A percentile compares a stretch with the other conserved stretches of the same genome.
Evolutionary conservation across 2,329 filamentous ascomycete genomes (phyloP).

Genomic region (Elsinoe arachidis): DNA sequence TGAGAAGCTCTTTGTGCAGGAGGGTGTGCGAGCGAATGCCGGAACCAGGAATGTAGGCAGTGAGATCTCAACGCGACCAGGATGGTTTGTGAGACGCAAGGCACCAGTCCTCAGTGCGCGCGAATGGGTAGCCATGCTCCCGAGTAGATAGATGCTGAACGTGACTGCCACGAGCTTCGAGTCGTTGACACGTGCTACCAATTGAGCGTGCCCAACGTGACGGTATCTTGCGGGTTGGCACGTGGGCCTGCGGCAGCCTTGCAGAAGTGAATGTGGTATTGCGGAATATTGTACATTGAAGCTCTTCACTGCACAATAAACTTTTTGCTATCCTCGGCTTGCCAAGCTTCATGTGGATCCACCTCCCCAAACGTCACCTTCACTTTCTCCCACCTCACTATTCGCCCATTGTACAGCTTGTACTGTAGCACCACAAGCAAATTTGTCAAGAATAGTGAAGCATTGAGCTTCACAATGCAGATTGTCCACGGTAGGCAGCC

Average conservation of each 20-base stretch:
- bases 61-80: background rate
- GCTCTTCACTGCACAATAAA: slow-evolving; percentile 1
- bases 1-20: slow-evolving; percentile 49
- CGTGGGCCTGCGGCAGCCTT: background rate
- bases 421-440: slow-evolving; percentile 1
- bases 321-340: background rate
- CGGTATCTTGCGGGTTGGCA: background rate
- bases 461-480: background rate
- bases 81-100: background rate
- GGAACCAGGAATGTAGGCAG: slow-evolving; percentile 9
- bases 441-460: slow-evolving; percentile 4
- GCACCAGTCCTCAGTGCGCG: background rate
- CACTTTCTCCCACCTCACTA: slow-evolving; percentile 9
- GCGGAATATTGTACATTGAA: background rate
- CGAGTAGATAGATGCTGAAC: background rate
- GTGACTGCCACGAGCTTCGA: background rate
- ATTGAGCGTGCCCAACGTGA: background rate
- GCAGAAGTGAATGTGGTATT: background rate
- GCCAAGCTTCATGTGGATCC: slow-evolving; percentile 6
- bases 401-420: slow-evolving; percentile 12
- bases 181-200: background rate
- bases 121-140: background rate
- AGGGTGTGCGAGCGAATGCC: background rate
- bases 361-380: background rate
- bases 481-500: slow-evolving; percentile 5